These are phyloP conservation scores for Yarrowia deformans DNA, from an alignment of 805 yeast species.

Conservation along the genomic window DNA sequence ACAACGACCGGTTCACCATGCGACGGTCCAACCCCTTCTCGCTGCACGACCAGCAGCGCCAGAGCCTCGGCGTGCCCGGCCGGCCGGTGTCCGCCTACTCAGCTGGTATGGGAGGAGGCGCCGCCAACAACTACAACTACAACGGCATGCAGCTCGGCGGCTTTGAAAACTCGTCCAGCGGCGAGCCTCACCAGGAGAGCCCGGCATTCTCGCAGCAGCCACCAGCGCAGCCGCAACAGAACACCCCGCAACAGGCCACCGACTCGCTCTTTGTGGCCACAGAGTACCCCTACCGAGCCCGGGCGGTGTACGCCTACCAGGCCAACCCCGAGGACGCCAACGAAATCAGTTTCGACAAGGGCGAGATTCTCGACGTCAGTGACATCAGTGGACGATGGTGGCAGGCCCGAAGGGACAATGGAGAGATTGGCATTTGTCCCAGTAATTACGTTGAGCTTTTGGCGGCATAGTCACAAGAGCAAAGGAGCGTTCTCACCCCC, in stretches of 20 bases:
- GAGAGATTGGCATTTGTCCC: conserved; percentile 96
- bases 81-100: conserved; percentile 50
- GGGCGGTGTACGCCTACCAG: conserved; percentile 83
- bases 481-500: too few species aligned
- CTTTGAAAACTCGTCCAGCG: conserved; percentile 50
- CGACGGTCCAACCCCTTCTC: conserved; percentile 34
- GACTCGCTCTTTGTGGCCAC: conserved; percentile 47
- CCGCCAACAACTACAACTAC: neutral
- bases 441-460: conserved; percentile 84
- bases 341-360: conserved; percentile 88
- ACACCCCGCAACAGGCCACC: conserved; percentile 10
- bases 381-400: conserved; percentile 98
- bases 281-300: conserved; percentile 82
- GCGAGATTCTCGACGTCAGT: conserved; percentile 88
- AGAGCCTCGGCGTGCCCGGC: conserved; percentile 37
- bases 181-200: conserved; percentile 10
- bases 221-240: conserved; percentile 7
- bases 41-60: conserved; percentile 31
- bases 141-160: conserved; percentile 47
- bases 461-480: neutral
- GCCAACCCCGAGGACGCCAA: conserved; percentile 94
- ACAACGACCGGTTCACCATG: conserved; percentile 36
- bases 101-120: conserved; percentile 41
- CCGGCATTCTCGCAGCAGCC: conserved; percentile 14
- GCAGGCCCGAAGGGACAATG: conserved; percentile 90